A percentile compares a stretch with the other conserved stretches of the same genome.
These are phyloP conservation scores for Globisporangium spinosum DNA, from an alignment of 352 stramenopile species.

Conservation along the genomic window DNA sequence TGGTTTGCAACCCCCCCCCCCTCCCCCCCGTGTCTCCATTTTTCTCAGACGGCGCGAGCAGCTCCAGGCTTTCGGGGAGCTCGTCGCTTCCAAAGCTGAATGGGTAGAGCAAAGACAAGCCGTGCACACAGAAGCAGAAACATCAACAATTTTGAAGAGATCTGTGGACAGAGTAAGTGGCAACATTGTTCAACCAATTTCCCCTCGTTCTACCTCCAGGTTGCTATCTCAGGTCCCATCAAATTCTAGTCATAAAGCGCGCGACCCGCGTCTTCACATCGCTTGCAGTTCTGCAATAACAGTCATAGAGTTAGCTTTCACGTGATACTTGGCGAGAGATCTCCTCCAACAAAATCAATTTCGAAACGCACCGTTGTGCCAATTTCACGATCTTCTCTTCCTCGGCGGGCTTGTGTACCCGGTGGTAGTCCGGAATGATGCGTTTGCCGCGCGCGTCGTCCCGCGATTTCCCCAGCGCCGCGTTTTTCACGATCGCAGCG, in stretches of 20 bases:
- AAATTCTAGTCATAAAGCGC: slow-evolving; percentile 17
- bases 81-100: slow-evolving; percentile 16
- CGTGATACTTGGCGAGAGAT: neutral
- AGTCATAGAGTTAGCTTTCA: neutral
- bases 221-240: neutral
- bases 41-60: neutral
- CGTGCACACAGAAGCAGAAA: neutral
- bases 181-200: neutral
- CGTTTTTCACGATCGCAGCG: slow-evolving; percentile 47
- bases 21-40: neutral
- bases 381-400: slow-evolving; percentile 42
- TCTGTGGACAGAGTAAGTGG: neutral
- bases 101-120: neutral
- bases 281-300: slow-evolving; percentile 7
- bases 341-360: neutral
- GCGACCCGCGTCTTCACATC: slow-evolving; percentile 18
- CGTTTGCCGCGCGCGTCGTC: slow-evolving; percentile 68
- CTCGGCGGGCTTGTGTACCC: slow-evolving; percentile 53
- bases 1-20: neutral
- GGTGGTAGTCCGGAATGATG: slow-evolving; percentile 67
- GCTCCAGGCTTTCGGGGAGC: slow-evolving; percentile 7
- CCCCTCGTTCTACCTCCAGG: neutral
- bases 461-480: slow-evolving; percentile 56
- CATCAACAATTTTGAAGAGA: slow-evolving; percentile 9
- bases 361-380: slow-evolving; percentile 38